Percentiles rank a stretch among this genome's conserved stretches.
Evolutionary conservation across 768 basidiomycete genomes (phyloP).

Genomic region (Clitopilus passeckerianus): DNA sequence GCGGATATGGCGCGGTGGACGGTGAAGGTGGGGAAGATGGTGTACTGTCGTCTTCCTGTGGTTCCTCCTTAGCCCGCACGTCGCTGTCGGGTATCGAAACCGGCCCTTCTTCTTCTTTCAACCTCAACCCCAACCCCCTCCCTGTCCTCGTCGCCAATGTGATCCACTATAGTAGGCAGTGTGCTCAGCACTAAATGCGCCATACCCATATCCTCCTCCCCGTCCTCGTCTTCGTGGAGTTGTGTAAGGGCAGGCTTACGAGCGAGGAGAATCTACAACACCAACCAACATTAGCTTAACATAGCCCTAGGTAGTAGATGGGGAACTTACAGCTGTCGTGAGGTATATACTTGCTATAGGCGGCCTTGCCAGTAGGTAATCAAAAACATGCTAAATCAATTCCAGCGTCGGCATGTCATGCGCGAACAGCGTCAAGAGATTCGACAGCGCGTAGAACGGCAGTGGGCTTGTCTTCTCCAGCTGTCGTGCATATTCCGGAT

Average conservation of each 20-base stretch:
- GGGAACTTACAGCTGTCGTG: conserved; percentile 74
- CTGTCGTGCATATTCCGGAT: conserved; percentile 62
- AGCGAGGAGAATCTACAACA: conserved; percentile 62
- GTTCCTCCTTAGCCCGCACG: too few relatives aligned
- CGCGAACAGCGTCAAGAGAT: conserved; percentile 86
- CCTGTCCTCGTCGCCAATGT: conserved; percentile 12
- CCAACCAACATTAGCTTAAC: too few relatives aligned
- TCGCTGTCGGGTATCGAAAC: too few relatives aligned
- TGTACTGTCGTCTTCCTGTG: neutral
- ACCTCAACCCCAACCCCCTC: too few relatives aligned
- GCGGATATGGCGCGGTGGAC: neutral
- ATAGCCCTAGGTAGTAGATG: too few relatives aligned
- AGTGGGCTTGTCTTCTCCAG: conserved; percentile 76
- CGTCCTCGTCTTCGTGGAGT: conserved; percentile 43
- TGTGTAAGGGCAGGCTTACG: conserved; percentile 65
- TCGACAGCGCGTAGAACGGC: conserved; percentile 87
- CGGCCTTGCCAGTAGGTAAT: conserved; percentile 80
- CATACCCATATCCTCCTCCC: conserved; percentile 60
- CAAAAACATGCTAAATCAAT: conserved; percentile 88
- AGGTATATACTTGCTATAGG: conserved; percentile 83
- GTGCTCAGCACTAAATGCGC: conserved; percentile 67
- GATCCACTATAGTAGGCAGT: conserved; percentile 56
- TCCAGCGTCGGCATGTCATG: conserved; percentile 90
- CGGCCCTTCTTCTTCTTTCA: neutral
- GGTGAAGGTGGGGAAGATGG: neutral